phyloP scores from a whole-genome alignment of 805 yeast species.

The Spathaspora gorwiae region DNA sequence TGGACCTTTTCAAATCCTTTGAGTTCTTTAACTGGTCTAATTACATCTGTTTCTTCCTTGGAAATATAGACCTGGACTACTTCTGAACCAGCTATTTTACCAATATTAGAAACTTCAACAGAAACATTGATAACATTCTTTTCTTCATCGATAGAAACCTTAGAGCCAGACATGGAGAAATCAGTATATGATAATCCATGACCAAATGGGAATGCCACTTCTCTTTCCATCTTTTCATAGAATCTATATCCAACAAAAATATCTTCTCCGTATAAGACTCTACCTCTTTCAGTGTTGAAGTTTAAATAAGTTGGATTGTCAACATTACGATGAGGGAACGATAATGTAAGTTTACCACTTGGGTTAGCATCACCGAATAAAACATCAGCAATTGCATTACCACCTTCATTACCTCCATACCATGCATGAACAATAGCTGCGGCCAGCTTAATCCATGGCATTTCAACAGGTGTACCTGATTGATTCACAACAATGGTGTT shows the following conservation, averaged over 20 bases:
- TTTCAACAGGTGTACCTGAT: constrained; percentile 28
- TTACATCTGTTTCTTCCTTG: constrained; percentile 13
- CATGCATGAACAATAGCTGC: constrained; percentile 27
- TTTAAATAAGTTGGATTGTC: constrained; percentile 29
- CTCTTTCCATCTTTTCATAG: constrained; percentile 22
- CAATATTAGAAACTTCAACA: constrained; percentile 19
- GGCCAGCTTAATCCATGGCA: constrained; percentile 26
- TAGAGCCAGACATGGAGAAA: constrained; percentile 14
- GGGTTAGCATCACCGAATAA: constrained; percentile 30
- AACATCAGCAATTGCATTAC: constrained; percentile 29
- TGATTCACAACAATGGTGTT: constrained; percentile 30
- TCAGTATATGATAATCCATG: constrained; percentile 26
- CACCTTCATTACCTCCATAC: constrained; percentile 34
- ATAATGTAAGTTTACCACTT: constrained; percentile 22
- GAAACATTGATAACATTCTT: constrained; percentile 12
- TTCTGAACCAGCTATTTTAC: constrained; percentile 22
- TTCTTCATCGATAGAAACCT: constrained; percentile 13
- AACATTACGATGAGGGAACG: constrained; percentile 18
- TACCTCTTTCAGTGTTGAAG: constrained; percentile 25
- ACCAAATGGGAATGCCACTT: constrained; percentile 31
- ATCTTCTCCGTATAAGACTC: constrained; percentile 30
- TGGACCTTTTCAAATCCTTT: constrained; percentile 26
- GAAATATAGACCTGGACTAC: constrained; percentile 25
- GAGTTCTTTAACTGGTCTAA: constrained; percentile 25
- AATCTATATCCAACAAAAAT: constrained; percentile 28